A percentile compares a stretch with the other conserved stretches of the same genome.
Evolutionary conservation across 768 basidiomycete genomes (phyloP).

Genomic region (Mycena pura): DNA sequence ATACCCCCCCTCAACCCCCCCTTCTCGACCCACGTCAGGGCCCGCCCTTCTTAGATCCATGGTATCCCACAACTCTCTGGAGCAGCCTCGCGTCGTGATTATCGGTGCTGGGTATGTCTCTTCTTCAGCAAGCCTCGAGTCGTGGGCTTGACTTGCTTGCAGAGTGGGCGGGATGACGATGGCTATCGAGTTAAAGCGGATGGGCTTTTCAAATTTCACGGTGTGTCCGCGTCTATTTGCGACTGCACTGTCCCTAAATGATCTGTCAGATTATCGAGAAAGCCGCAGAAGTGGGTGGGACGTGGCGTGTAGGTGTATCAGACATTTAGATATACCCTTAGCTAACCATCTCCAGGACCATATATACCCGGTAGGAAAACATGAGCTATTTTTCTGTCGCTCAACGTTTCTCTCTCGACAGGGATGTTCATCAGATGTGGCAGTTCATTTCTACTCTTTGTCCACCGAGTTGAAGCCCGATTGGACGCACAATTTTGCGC

Average conservation of each 20-base stretch:
- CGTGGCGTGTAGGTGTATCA: slow-evolving; percentile 52
- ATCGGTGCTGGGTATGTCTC: slow-evolving; percentile 14
- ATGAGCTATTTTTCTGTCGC: too few species aligned
- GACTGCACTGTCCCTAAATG: too few species aligned
- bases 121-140: not conserved
- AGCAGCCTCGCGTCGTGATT: slow-evolving; percentile 8
- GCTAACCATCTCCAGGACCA: slow-evolving; percentile 36
- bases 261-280: slow-evolving; percentile 53
- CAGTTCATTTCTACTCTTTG: slow-evolving; percentile 49
- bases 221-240: slow-evolving; percentile 33
- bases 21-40: too few species aligned
- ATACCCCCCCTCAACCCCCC: too few species aligned
- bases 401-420: slow-evolving; percentile 35
- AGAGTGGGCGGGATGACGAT: slow-evolving; percentile 6
- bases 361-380: slow-evolving; percentile 37
- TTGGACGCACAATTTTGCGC: slow-evolving; percentile 49
- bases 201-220: slow-evolving; percentile 47
- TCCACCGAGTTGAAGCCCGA: slow-evolving; percentile 53
- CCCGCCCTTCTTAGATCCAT: not conserved
- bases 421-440: slow-evolving; percentile 52
- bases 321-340: not conserved
- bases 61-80: not conserved
- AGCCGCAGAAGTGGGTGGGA: slow-evolving; percentile 52
- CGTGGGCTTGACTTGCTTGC: not conserved
- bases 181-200: slow-evolving; percentile 24